These are phyloP conservation scores for Zizania palustris DNA, from an alignment of 202 grass and related monocot genomes.

Conservation along the genomic window DNA sequence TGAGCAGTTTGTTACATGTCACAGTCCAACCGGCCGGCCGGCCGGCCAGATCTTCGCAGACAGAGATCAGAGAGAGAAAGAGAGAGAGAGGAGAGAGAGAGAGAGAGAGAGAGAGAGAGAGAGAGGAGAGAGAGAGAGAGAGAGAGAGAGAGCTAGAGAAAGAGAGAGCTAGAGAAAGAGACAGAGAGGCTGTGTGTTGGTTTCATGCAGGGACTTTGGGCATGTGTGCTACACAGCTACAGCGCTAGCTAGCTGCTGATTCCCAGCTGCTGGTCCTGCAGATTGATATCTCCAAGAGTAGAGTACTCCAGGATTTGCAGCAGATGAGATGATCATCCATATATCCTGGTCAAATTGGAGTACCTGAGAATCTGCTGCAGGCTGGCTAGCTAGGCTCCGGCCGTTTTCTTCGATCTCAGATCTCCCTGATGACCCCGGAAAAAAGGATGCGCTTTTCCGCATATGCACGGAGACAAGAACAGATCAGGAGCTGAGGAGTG, in stretches of 20 bases:
- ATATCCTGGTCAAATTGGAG: slow-evolving; percentile 50
- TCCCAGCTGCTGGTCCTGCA: slow-evolving; percentile 45
- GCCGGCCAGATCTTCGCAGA: slow-evolving; percentile 16
- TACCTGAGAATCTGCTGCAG: slow-evolving; percentile 48
- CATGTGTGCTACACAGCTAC: slow-evolving; percentile 9
- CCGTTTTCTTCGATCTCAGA: slow-evolving; percentile 31
- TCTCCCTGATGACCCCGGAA: neutral
- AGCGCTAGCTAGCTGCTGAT: slow-evolving; percentile 35
- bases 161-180: too few relatives aligned
- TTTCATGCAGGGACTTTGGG: slow-evolving; percentile 47
- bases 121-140: slow-evolving; percentile 37
- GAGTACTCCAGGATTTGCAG: slow-evolving; percentile 45
- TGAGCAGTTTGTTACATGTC: slow-evolving; percentile 93
- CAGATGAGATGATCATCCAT: slow-evolving; percentile 3
- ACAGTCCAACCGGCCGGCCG: slow-evolving; percentile 53
- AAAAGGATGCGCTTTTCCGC: slow-evolving; percentile 54
- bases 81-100: slow-evolving; percentile 26
- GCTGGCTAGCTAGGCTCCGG: slow-evolving; percentile 25
- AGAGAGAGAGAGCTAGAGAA: too few relatives aligned
- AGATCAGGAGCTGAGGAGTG: slow-evolving; percentile 18
- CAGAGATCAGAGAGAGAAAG: slow-evolving; percentile 38
- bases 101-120: slow-evolving; percentile 17
- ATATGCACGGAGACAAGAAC: neutral
- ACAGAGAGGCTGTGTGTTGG: slow-evolving; percentile 20
- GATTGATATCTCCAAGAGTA: neutral